Conservation (phyloP, 306 rosid genomes). For the Rosa lucieae region DNA sequence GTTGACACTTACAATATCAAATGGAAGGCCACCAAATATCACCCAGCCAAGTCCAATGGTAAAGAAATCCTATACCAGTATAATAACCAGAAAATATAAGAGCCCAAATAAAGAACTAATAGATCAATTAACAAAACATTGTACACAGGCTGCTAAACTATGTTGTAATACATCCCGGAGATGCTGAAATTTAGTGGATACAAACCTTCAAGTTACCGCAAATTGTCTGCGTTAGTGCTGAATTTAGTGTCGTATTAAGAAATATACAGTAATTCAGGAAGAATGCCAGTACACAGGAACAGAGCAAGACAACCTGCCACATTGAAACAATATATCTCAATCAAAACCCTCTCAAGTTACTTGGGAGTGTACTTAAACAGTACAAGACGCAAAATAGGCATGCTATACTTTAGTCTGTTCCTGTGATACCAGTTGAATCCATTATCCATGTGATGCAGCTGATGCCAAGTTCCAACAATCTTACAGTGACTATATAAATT, state of each 20-base stretch:
- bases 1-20: conserved; percentile 48
- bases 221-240: conserved; percentile 88
- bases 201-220: conserved; percentile 95
- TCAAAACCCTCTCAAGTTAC: conserved; percentile 7
- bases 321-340: conserved; percentile 8
- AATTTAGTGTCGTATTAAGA: conserved; percentile 90
- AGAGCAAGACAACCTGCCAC: conserved; percentile 70
- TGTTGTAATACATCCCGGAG: not conserved
- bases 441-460: not conserved
- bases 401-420: not conserved
- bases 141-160: not conserved
- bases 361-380: not conserved
- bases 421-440: not conserved
- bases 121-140: not conserved
- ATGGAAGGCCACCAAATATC: conserved; percentile 89
- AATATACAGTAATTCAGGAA: conserved; percentile 91
- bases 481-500: not conserved
- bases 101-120: not conserved
- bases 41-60: conserved; percentile 94
- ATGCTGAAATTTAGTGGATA: conserved; percentile 18
- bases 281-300: conserved; percentile 87
- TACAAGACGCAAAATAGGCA: not conserved
- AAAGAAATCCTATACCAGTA: conserved; percentile 61
- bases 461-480: not conserved
- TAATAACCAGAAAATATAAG: not conserved